These are phyloP conservation scores for Lactuca sativa DNA, from an alignment of 129 eudicot genomes.

Conservation along the genomic window DNA sequence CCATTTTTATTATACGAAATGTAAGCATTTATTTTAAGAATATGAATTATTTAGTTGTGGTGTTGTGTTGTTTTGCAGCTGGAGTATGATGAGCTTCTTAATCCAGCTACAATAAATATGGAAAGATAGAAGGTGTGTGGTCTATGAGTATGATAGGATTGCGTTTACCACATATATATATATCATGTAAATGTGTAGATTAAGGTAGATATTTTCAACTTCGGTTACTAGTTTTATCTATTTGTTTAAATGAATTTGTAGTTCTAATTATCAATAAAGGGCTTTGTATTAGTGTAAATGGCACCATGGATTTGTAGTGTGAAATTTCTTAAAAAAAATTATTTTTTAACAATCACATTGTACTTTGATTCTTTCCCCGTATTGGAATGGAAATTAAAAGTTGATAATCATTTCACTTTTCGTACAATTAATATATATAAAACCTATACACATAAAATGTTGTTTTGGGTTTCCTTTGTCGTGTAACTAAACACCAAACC, in stretches of 20 bases:
- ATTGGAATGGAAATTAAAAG: neutral
- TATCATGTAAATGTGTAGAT: conserved; percentile 44
- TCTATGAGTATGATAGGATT: neutral
- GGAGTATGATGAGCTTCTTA: conserved; percentile 58
- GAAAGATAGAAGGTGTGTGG: conserved; percentile 25
- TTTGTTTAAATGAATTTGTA: conserved; percentile 10
- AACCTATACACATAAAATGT: too few species aligned
- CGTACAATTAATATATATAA: too few species aligned
- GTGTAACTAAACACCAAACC: too few species aligned
- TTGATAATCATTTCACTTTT: neutral
- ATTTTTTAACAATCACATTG: too few species aligned
- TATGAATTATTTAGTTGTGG: neutral
- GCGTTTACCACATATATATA: conserved; percentile 18
- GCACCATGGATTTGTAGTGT: neutral
- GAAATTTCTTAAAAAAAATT: neutral
- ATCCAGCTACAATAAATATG: conserved; percentile 51
- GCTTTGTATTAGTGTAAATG: conserved; percentile 5
- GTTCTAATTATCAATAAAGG: conserved; percentile 1
- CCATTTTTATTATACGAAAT: too few species aligned
- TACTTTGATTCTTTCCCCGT: too few species aligned
- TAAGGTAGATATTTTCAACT: conserved; percentile 25
- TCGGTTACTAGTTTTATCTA: conserved; percentile 1
- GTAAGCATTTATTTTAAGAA: too few species aligned
- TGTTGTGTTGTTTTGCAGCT: conserved; percentile 42
- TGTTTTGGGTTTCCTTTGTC: too few species aligned